Evolutionary conservation across 176 grass and related monocot genomes (phyloP).

Genomic region (Musa troglodytarum): DNA sequence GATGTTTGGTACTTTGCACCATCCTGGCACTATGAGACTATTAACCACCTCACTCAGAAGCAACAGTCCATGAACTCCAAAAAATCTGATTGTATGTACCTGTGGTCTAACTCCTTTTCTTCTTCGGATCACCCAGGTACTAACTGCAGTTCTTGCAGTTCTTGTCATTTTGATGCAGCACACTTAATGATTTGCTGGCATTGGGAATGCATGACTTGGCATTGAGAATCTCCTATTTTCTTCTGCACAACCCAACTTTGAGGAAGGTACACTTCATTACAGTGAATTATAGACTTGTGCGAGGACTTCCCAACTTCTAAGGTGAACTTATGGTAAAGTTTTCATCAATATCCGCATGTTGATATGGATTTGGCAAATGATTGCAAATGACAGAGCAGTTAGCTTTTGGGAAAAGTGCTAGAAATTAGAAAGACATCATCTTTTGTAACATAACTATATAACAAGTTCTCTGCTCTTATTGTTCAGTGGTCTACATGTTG

Average conservation of each 20-base stretch:
- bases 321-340: neutral
- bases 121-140: neutral
- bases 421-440: neutral
- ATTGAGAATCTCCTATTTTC: neutral
- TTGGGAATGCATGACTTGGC: neutral
- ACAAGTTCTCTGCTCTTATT: neutral
- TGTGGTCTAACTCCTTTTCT: neutral
- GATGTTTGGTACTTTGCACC: neutral
- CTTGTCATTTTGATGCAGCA: neutral
- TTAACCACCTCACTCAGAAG: neutral
- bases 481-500: no score
- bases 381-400: neutral
- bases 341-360: neutral
- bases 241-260: neutral
- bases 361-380: neutral
- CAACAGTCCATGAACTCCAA: neutral
- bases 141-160: neutral
- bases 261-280: neutral
- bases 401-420: neutral
- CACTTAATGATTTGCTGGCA: neutral
- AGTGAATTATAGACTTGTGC: no score
- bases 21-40: neutral
- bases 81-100: neutral
- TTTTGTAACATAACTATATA: neutral
- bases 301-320: neutral